Evolutionary conservation across 2,329 filamentous ascomycete species (phyloP).

Genomic region (Ascochyta rabiei): DNA sequence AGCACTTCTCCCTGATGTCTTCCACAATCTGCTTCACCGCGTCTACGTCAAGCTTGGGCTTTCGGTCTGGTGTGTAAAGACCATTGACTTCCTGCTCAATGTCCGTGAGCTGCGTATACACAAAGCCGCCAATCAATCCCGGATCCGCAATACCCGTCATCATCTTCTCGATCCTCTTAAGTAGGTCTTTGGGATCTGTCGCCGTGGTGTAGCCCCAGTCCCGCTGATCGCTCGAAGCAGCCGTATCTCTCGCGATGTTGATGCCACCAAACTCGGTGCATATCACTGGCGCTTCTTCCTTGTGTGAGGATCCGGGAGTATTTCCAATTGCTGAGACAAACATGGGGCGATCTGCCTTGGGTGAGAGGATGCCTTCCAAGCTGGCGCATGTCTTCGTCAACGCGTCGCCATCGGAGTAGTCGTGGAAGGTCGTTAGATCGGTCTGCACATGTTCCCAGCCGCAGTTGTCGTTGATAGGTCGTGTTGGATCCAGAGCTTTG

Average conservation of each 20-base stretch:
- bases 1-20: constrained; percentile 45
- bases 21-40: constrained; percentile 65
- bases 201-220: constrained; percentile 73
- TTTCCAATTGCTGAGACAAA: constrained; percentile 58
- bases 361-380: constrained; percentile 60
- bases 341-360: constrained; percentile 60
- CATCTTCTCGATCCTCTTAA: constrained; percentile 64
- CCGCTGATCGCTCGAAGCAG: constrained; percentile 53
- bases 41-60: constrained; percentile 62
- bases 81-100: constrained; percentile 74
- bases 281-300: constrained; percentile 63
- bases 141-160: constrained; percentile 63
- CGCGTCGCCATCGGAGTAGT: constrained; percentile 65
- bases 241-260: constrained; percentile 62
- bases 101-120: constrained; percentile 68
- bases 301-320: constrained; percentile 57
- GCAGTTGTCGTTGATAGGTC: constrained; percentile 73
- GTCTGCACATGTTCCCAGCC: constrained; percentile 72
- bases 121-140: constrained; percentile 66
- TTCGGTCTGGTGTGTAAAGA: constrained; percentile 66
- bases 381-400: constrained; percentile 62
- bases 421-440: constrained; percentile 71
- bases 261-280: constrained; percentile 73
- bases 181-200: constrained; percentile 63
- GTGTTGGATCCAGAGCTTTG: constrained; percentile 67